phyloP scores from a whole-genome alignment of 352 stramenopile genomes.

The Pythium rishiriense region DNA sequence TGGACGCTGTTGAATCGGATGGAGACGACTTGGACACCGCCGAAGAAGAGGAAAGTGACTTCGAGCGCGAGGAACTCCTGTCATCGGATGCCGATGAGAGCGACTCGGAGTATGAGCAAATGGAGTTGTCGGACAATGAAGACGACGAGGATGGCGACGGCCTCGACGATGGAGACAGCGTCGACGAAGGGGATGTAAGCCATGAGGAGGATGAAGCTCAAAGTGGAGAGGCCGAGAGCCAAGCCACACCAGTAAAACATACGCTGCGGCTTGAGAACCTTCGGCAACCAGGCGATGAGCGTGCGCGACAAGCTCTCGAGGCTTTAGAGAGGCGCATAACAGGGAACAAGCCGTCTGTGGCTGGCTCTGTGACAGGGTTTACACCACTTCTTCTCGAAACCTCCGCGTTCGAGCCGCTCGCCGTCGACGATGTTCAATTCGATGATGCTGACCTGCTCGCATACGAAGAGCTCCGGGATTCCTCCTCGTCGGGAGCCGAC shows the following conservation, averaged over 20 bases:
- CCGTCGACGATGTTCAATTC: not conserved
- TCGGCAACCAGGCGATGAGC: slow-evolving; percentile 39
- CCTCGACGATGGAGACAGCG: slow-evolving; percentile 29
- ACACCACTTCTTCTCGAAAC: slow-evolving; percentile 1
- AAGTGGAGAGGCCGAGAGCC: slow-evolving; percentile 7
- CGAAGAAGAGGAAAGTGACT: slow-evolving; percentile 81
- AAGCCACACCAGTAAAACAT: slow-evolving; percentile 20
- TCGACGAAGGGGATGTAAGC: slow-evolving; percentile 2
- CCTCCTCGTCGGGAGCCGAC: slow-evolving; percentile 17
- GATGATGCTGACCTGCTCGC: slow-evolving; percentile 16
- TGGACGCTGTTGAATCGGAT: slow-evolving; percentile 24
- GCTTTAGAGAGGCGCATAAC: slow-evolving; percentile 72
- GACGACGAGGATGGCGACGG: slow-evolving; percentile 30
- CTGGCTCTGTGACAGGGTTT: slow-evolving; percentile 4
- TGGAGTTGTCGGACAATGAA: slow-evolving; percentile 73
- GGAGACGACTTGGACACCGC: slow-evolving; percentile 32
- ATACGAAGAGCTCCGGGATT: slow-evolving; percentile 21
- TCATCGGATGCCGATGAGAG: slow-evolving; percentile 73
- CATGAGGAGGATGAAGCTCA: slow-evolving; percentile 4
- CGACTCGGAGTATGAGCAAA: slow-evolving; percentile 75
- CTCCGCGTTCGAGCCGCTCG: slow-evolving; percentile 2
- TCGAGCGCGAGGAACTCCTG: slow-evolving; percentile 80
- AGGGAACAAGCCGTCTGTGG: slow-evolving; percentile 31
- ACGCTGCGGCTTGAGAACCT: slow-evolving; percentile 66
- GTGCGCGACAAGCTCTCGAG: slow-evolving; percentile 54